These are phyloP conservation scores for Citrullus amarus DNA, from an alignment of 306 rosid species.

Conservation along the genomic window DNA sequence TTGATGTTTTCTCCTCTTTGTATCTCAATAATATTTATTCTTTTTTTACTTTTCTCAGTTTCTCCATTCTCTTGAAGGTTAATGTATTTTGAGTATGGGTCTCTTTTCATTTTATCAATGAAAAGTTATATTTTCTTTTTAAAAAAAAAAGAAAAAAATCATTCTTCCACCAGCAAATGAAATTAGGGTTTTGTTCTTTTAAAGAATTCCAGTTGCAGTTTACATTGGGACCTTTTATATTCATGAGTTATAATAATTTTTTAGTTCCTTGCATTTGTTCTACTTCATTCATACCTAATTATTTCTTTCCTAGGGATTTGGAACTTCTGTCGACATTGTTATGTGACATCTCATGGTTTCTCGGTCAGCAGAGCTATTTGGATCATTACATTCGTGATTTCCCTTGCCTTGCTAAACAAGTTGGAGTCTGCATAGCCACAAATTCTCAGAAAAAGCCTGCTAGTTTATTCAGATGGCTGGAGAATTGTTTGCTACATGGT, in stretches of 20 bases:
- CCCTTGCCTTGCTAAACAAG: constrained; percentile 48
- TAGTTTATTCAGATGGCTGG: constrained; percentile 89
- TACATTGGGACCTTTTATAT: not conserved
- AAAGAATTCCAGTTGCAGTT: not conserved
- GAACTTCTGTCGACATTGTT: constrained; percentile 63
- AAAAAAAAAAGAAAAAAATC: too few relatives aligned
- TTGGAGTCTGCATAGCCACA: constrained; percentile 25
- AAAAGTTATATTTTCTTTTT: too few relatives aligned
- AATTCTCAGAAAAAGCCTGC: constrained; percentile 47
- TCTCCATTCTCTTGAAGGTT: too few relatives aligned
- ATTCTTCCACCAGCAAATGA: not conserved
- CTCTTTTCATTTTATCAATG: too few relatives aligned
- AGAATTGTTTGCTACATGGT: constrained; percentile 69
- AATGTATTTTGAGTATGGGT: too few relatives aligned
- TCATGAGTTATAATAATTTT: not conserved
- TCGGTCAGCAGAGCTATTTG: constrained; percentile 60
- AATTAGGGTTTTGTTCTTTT: not conserved
- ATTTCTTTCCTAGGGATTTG: constrained; percentile 41
- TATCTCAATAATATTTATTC: too few relatives aligned
- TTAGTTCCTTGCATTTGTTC: not conserved
- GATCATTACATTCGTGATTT: constrained; percentile 90
- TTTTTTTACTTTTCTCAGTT: too few relatives aligned
- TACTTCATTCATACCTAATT: not conserved
- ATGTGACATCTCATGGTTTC: constrained; percentile 60
- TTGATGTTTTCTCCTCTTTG: too few relatives aligned